phyloP scores from a whole-genome alignment of 2,329 filamentous ascomycete genomes.

The Aureobasidium leucospermi region DNA sequence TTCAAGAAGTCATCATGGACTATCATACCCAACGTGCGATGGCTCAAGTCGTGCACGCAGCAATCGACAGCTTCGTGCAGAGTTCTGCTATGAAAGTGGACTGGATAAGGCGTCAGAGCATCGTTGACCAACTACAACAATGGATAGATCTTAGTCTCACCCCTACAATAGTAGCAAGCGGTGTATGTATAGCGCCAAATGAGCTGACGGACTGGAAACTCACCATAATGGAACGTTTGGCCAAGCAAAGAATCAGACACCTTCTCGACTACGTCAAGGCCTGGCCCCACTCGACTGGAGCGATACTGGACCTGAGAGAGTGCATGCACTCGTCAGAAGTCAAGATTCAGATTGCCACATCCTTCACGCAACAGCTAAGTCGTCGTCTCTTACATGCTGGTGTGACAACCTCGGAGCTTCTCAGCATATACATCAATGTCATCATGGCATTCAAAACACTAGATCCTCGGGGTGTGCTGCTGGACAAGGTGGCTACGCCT shows the following conservation, averaged over 20 bases:
- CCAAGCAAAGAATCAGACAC: conserved; percentile 45
- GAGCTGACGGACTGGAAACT: conserved; percentile 20
- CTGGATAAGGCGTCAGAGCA: conserved; percentile 49
- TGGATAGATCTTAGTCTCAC: conserved; percentile 65
- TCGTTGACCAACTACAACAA: conserved; percentile 52
- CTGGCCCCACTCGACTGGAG: conserved; percentile 66
- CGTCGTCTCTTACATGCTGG: conserved; percentile 66
- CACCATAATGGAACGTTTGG: conserved; percentile 29
- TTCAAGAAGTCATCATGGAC: background rate
- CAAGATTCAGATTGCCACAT: conserved; percentile 61
- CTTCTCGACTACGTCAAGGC: conserved; percentile 72
- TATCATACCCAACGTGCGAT: conserved; percentile 39
- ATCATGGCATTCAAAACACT: conserved; percentile 69
- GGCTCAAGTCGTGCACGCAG: conserved; percentile 60
- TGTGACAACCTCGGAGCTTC: conserved; percentile 65
- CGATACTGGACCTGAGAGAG: conserved; percentile 61
- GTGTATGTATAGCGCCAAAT: conserved; percentile 3
- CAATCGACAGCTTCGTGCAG: conserved; percentile 57
- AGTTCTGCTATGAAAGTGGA: conserved; percentile 54
- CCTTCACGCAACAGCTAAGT: conserved; percentile 60
- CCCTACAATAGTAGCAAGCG: conserved; percentile 34
- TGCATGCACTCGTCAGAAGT: conserved; percentile 61
- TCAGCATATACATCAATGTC: conserved; percentile 71
- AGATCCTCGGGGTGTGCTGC: conserved; percentile 68
- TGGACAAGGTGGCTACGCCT: conserved; percentile 65